Conservation (phyloP, 495 filamentous ascomycete genomes). For the Oidiodendron maius region DNA sequence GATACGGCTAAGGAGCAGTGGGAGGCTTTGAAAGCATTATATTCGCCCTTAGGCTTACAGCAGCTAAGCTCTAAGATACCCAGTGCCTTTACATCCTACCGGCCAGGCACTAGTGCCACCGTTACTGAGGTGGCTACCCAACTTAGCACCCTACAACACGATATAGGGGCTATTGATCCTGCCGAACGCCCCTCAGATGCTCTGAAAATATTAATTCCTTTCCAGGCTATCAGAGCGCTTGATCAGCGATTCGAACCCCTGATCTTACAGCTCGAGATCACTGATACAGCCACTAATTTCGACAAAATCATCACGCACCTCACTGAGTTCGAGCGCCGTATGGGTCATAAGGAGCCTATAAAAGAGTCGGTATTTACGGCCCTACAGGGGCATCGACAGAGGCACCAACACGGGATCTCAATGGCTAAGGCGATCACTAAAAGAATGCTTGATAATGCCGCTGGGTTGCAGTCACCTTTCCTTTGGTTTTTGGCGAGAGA, state of each 20-base stretch:
- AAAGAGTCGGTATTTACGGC: no score
- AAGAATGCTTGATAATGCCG: no score
- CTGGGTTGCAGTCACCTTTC: no score
- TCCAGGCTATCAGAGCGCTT: background rate
- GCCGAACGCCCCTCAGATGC: background rate
- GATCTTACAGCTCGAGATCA: background rate
- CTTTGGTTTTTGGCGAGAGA: no score
- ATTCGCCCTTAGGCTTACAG: background rate
- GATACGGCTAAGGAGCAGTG: constrained; percentile 2
- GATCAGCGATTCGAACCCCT: background rate
- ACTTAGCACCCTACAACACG: background rate
- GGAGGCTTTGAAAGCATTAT: background rate
- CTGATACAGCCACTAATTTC: background rate
- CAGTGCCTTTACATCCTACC: constrained; percentile 1
- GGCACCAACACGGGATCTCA: no score
- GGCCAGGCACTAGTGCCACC: background rate
- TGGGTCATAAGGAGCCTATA: no score
- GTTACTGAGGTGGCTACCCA: background rate
- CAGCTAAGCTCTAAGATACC: background rate
- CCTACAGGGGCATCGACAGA: no score
- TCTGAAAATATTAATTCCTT: background rate
- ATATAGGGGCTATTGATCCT: background rate
- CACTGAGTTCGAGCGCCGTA: background rate
- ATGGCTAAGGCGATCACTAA: no score
- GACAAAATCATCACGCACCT: background rate